These are phyloP conservation scores for Ligustrum vulgare DNA, from an alignment of 257 asterid species.

Conservation along the genomic window DNA sequence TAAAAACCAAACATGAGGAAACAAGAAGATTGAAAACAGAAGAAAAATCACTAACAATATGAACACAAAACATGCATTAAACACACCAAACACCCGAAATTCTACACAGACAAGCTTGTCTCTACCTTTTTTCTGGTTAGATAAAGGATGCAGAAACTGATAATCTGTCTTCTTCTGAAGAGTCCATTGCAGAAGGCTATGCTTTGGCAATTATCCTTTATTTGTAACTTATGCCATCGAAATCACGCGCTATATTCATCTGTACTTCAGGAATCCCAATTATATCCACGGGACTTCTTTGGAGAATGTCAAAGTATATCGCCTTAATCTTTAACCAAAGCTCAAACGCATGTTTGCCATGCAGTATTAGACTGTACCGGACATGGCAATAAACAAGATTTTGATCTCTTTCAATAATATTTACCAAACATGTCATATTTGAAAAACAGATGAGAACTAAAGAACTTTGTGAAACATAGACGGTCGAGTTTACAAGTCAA, in stretches of 20 bases:
- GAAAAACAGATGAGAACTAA: conserved; percentile 3
- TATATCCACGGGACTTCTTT: conserved; percentile 8
- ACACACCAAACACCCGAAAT: conserved; percentile 21
- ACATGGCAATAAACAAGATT: neutral
- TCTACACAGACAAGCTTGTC: conserved; percentile 19
- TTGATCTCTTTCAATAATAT: neutral
- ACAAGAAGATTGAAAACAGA: conserved; percentile 1
- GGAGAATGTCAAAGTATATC: conserved; percentile 15
- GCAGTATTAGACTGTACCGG: neutral
- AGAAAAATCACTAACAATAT: conserved; percentile 10
- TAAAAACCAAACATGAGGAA: conserved; percentile 41
- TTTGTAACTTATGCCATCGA: conserved; percentile 21
- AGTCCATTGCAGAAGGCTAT: conserved; percentile 11
- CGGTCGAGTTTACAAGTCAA: conserved; percentile 27
- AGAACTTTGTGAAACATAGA: neutral
- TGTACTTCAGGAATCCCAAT: conserved; percentile 26
- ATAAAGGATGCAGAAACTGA: conserved; percentile 12
- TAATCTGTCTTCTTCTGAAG: conserved; percentile 11
- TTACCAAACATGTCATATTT: neutral
- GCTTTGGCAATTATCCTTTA: conserved; percentile 22
- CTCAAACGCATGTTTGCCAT: neutral
- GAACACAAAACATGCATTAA: conserved; percentile 23
- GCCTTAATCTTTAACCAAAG: conserved; percentile 12
- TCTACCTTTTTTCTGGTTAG: conserved; percentile 7
- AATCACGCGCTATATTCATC: conserved; percentile 15